Conservation (phyloP, 805 yeast species). For the Ogataea populi-albae region DNA sequence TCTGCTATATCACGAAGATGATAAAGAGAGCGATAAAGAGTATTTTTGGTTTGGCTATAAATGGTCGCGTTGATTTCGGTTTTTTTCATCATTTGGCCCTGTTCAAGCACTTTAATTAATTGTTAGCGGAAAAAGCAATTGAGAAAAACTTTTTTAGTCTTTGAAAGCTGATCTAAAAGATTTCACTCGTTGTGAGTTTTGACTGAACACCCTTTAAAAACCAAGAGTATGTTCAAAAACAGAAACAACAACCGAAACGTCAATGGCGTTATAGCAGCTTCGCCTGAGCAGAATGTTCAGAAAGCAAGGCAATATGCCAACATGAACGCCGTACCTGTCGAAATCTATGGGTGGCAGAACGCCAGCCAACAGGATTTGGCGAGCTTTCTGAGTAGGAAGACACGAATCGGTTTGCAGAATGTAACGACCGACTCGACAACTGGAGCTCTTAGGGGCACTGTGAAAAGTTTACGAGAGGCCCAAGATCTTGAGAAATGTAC, state of each 20-base stretch:
- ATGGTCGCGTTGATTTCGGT: no score
- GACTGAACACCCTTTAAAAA: no score
- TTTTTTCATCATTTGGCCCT: no score
- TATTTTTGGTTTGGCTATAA: no score
- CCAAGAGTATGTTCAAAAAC: constrained; percentile 30
- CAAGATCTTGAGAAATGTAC: constrained; percentile 55
- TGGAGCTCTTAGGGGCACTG: constrained; percentile 58
- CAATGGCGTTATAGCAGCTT: constrained; percentile 12
- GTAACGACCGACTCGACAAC: constrained; percentile 47
- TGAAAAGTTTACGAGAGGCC: constrained; percentile 54
- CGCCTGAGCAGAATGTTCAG: constrained; percentile 15
- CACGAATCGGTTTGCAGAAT: constrained; percentile 53
- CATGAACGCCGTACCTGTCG: constrained; percentile 46
- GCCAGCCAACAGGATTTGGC: constrained; percentile 68
- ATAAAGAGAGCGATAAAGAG: no score
- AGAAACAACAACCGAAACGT: constrained; percentile 29
- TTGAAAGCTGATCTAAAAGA: no score
- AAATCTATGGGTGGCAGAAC: constrained; percentile 78
- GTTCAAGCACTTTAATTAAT: no score
- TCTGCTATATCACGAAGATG: no score
- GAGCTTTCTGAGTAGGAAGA: constrained; percentile 65
- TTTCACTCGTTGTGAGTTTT: no score
- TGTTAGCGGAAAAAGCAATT: no score
- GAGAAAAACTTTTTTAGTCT: no score
- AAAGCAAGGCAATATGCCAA: constrained; percentile 21